Evolutionary conservation across 352 stramenopile species (phyloP).

Genomic region (Phytophthora pinifolia): DNA sequence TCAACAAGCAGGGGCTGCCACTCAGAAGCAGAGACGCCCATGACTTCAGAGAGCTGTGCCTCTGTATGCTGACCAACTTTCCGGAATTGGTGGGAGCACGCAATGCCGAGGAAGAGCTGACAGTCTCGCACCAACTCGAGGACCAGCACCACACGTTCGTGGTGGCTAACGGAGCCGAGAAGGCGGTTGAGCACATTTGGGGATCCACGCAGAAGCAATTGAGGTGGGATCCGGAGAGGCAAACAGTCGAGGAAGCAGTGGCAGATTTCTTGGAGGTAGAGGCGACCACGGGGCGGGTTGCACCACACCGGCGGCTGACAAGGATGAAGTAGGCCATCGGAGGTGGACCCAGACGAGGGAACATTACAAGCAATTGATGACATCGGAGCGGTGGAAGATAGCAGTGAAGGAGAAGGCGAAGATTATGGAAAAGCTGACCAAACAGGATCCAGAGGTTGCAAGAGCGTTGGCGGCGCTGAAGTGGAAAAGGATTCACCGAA

Average conservation of each 20-base stretch:
- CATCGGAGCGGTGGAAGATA: neutral
- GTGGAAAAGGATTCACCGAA: neutral
- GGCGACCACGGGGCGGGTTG: neutral
- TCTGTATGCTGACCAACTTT: no score
- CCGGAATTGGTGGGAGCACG: no score
- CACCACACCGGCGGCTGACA: slow-evolving; percentile 2
- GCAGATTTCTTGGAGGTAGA: neutral
- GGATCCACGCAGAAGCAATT: no score
- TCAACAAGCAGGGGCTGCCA: no score
- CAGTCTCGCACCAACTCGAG: neutral
- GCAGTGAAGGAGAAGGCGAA: no score
- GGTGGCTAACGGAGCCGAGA: no score
- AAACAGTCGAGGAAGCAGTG: neutral
- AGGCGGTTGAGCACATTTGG: no score
- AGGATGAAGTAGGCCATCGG: neutral
- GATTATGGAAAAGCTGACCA: neutral
- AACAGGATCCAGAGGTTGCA: no score
- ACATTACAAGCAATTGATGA: neutral
- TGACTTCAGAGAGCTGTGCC: no score
- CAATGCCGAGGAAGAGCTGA: no score
- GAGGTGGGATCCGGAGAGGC: neutral
- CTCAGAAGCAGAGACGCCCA: no score
- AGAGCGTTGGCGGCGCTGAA: neutral
- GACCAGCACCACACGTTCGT: no score
- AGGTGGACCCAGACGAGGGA: slow-evolving; percentile 2